These are phyloP conservation scores for Zygosaccharomyces rouxii DNA, from an alignment of 805 yeast genomes.

Conservation along the genomic window DNA sequence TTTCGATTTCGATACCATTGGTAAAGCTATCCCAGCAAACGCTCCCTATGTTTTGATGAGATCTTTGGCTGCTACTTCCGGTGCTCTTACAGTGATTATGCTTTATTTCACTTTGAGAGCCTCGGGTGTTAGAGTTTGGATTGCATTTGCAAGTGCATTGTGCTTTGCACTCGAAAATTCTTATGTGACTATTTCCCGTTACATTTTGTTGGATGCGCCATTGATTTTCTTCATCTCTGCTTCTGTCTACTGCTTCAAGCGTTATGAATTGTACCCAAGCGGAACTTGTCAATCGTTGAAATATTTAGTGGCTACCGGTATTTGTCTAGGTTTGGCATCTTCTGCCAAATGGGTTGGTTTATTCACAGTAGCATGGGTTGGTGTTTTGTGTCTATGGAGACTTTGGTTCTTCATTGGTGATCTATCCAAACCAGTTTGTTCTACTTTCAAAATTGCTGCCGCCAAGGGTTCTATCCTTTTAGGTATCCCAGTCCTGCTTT, in stretches of 20 bases:
- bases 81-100: constrained; percentile 62
- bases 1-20: constrained; percentile 63
- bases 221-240: constrained; percentile 73
- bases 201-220: constrained; percentile 72
- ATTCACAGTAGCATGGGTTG: constrained; percentile 77
- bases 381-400: constrained; percentile 54
- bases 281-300: constrained; percentile 54
- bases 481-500: constrained; percentile 54
- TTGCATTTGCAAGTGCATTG: constrained; percentile 54
- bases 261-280: constrained; percentile 62
- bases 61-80: constrained; percentile 61
- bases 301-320: constrained; percentile 57
- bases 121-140: constrained; percentile 64
- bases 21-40: constrained; percentile 52
- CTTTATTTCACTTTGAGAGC: constrained; percentile 64
- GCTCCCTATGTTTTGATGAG: constrained; percentile 68
- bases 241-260: constrained; percentile 59
- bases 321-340: constrained; percentile 67
- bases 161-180: constrained; percentile 64
- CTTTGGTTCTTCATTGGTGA: constrained; percentile 75
- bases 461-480: constrained; percentile 51
- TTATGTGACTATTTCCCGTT: constrained; percentile 64
- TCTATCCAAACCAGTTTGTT: constrained; percentile 45
- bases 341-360: constrained; percentile 84
- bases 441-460: constrained; percentile 44